Evolutionary conservation across 2,329 filamentous ascomycete species (phyloP), one percentile per base, ranked within the genome.

Genomic region (Colletotrichum navitas): DNA sequence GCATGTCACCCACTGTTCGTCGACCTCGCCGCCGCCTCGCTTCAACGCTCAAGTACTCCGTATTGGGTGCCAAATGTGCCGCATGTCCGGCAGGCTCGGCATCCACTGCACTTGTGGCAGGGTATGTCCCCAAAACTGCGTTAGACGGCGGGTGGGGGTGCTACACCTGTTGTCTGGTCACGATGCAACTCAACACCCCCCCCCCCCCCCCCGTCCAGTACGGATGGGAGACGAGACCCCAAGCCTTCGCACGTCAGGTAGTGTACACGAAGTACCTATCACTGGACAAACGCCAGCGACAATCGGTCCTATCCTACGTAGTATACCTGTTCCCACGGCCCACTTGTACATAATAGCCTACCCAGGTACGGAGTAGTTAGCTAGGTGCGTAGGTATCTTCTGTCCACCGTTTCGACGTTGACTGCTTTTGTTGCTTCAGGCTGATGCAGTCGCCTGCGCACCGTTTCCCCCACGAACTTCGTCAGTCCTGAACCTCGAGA

Each of bases 71-170:
- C 64, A 71, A 63, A 68, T 63, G 58, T 63, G 65, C 68, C 58
- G 68, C 68, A 71, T 60, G 68, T 24, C 68, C 63, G 67, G 68
- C 68, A 63, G 64, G 68, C 68, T 67, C 68, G 64, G 69, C 59
- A 72, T 69, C 58, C 65, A 63, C 65, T 64, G 66, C 65, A 70
- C 41, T 60, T 66, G 63, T 43, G 54, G 55, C 66, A 71, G 56
- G 58, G 58, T 58, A 49, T 66, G 55, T 71, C 66, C 66, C 66
- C 66, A 61, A 63, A 56, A 54, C 29, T 47, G 60, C 52, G 24
- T 66, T 61, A 51, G 61, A 49, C 47, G 66, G 29, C n/a, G 29
- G 2, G 55, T 60, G 56, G 66, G 70, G 66, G 66, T 71, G 47
- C 70, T 71, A 61, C 47, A 66, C 52, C 39, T 59, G 26, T 52